Evolutionary conservation across 2,329 filamentous ascomycete genomes (phyloP).

Genomic region (Apiospora malaysiana): DNA sequence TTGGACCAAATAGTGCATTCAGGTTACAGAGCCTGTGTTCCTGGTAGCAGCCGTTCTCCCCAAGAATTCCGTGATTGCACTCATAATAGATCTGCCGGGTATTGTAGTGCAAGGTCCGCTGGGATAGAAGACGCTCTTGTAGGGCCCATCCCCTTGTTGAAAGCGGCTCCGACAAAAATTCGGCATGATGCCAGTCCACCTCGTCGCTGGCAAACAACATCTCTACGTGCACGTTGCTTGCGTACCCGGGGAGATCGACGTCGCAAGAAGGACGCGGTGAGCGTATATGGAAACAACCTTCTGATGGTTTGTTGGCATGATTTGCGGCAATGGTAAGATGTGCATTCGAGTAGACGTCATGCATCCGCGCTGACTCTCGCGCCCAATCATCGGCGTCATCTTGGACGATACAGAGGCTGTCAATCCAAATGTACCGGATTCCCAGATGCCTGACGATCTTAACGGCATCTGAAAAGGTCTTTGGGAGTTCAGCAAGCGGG

Average conservation of each 20-base stretch:
- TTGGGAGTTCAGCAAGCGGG: background rate
- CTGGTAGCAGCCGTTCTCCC: background rate
- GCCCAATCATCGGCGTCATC: background rate
- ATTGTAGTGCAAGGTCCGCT: background rate
- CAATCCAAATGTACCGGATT: background rate
- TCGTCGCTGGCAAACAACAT: background rate
- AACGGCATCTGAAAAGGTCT: background rate
- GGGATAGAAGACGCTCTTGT: background rate
- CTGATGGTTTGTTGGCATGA: background rate
- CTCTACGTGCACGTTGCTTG: background rate
- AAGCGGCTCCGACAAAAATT: background rate
- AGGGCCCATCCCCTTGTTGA: background rate
- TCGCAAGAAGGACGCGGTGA: background rate
- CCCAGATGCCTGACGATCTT: background rate
- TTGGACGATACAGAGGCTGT: constrained; percentile 1
- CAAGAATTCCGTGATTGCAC: background rate
- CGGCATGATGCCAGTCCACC: background rate
- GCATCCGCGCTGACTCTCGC: background rate
- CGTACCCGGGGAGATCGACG: background rate
- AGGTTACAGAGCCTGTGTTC: background rate
- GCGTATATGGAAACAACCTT: background rate
- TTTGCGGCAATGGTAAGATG: background rate
- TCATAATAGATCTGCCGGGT: background rate
- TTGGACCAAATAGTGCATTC: background rate
- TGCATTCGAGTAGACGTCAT: background rate